Evolutionary conservation across 257 asterid genomes (phyloP), one percentile per base, ranked within the genome.

Genomic region (Capsicum chinense): DNA sequence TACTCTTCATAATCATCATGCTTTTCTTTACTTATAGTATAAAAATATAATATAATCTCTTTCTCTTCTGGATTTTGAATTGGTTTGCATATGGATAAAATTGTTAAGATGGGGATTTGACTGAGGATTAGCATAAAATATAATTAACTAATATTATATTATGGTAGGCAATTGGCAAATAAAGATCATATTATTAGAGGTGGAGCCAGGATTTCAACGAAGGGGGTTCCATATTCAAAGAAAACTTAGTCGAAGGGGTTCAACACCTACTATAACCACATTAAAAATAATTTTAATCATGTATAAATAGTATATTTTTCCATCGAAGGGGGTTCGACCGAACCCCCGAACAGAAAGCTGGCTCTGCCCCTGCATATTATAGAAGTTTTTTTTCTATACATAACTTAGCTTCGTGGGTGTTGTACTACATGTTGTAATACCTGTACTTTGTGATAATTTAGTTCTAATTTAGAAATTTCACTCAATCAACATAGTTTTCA

Each of bases 1-100:
- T 21, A 76, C 63, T 26, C 63, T 76, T 52, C 48, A 52, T 21
- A 52, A 76, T 76, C 81, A 76, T 26, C 21, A 26, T 76, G 81
- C 3, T 57, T 76, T 26, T 50, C 21, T 52, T 74, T 52, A 7
- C 47, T 52, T 26, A 26, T 26, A 7, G 9, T 39, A 48, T 13
- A 19, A 76, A 21, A 52, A 26, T 5, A 0, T 52, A 76, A 76
- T 52, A 52, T 21, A 4, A 47, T 52, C 48, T 26, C 48, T 52
- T 39, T 52, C 26, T 74, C 63, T 50, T 52, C 15, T 47, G 0
- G 6, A 76, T 76, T 21, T 52, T 56, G 63, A 17, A 76, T 52
- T 5, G 4, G 63, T 76, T 76, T 21, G 15, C 44, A 76, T 9
- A 76, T 52, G 64, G 81, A 76, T 76, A 76, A 52, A 52, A 14